These are phyloP conservation scores for Strobilomyces echinocephalus DNA, from an alignment of 768 basidiomycete genomes.

Conservation along the genomic window DNA sequence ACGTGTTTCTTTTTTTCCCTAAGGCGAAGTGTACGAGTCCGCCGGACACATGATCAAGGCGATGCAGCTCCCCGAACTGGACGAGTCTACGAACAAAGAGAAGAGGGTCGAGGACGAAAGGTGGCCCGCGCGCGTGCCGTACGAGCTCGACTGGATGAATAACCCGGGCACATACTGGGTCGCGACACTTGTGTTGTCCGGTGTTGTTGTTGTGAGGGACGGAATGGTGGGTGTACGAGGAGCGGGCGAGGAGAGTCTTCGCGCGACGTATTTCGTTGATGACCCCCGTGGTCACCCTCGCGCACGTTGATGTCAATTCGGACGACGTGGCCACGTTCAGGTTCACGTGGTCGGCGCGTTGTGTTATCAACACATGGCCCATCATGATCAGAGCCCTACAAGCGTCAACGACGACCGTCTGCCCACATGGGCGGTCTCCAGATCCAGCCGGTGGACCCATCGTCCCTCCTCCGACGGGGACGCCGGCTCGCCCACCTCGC, in stretches of 20 bases:
- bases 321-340: too few relatives aligned
- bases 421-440: constrained; percentile 61
- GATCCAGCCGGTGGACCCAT: constrained; percentile 17
- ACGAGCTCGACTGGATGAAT: constrained; percentile 11
- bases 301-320: too few relatives aligned
- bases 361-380: constrained; percentile 53
- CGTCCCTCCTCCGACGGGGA: background rate
- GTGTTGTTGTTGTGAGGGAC: constrained; percentile 9
- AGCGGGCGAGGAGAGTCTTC: too few relatives aligned
- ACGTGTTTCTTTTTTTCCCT: too few relatives aligned
- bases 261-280: too few relatives aligned
- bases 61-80: constrained; percentile 12
- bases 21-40: background rate
- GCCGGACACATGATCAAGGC: constrained; percentile 11
- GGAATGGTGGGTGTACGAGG: constrained; percentile 7
- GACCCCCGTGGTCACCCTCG: too few relatives aligned
- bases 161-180: constrained; percentile 4
- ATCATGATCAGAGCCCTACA: constrained; percentile 42
- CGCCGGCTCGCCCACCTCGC: constrained; percentile 10
- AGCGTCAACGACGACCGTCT: too few relatives aligned
- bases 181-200: constrained; percentile 10
- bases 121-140: constrained; percentile 11
- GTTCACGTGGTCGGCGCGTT: constrained; percentile 45
- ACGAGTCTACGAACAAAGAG: background rate
- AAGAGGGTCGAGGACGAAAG: background rate